These are phyloP conservation scores for Bolboschoenus planiculmis DNA, from an alignment of 176 grass and related monocot genomes.

Conservation along the genomic window DNA sequence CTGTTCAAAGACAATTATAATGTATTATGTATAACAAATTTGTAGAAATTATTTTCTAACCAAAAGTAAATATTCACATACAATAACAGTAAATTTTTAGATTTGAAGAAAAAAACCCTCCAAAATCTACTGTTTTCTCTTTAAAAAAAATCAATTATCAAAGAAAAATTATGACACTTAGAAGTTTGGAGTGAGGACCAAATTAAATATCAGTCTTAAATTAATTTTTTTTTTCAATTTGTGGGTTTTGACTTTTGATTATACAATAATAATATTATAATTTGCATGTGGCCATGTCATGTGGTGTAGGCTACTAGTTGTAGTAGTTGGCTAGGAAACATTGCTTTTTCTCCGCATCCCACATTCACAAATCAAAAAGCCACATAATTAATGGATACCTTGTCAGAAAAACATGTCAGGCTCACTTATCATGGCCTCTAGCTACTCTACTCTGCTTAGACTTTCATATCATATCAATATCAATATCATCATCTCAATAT, in stretches of 20 bases:
- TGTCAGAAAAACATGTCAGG: background rate
- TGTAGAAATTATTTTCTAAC: background rate
- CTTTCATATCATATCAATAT: too few species aligned
- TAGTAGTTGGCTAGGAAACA: conserved; percentile 10
- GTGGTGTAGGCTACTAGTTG: background rate
- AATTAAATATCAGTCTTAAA: too few species aligned
- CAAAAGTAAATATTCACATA: background rate
- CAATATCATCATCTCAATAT: too few species aligned
- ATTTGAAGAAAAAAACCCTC: background rate
- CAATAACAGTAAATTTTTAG: background rate
- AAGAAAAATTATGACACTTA: background rate
- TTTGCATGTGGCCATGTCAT: background rate
- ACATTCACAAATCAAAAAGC: background rate
- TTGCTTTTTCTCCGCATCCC: conserved; percentile 20
- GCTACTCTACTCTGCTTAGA: too few species aligned
- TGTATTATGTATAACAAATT: background rate
- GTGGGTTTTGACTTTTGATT: background rate
- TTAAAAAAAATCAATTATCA: background rate
- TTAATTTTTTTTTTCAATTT: background rate
- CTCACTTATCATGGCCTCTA: background rate
- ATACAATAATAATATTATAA: background rate
- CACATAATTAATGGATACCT: background rate
- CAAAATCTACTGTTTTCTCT: background rate
- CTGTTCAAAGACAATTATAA: background rate
- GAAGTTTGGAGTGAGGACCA: background rate